Conservation (phyloP, 225 moss, liverwort and hornwort genomes). For the Ulota crispa region DNA sequence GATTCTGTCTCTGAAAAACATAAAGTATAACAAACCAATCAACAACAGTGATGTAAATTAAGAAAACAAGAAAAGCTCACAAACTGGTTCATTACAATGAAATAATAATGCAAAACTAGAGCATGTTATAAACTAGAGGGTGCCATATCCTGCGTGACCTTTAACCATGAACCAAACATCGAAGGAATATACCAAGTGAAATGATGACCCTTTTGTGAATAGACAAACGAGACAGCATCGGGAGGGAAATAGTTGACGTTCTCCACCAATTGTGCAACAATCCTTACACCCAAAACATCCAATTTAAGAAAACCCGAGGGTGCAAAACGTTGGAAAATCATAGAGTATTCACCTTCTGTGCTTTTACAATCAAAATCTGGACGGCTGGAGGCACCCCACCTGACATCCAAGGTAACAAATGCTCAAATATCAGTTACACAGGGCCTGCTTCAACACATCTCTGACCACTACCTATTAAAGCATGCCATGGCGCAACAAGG, state of each 20-base stretch:
- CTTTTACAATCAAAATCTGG: conserved; percentile 94
- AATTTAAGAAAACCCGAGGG: neutral
- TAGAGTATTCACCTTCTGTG: conserved; percentile 56
- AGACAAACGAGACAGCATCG: neutral
- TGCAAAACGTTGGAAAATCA: neutral
- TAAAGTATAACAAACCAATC: neutral
- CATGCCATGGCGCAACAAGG: neutral
- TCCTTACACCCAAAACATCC: neutral
- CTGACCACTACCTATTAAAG: neutral
- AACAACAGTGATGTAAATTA: neutral
- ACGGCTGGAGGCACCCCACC: conserved; percentile 92
- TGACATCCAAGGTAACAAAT: conserved; percentile 15
- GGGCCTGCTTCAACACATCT: neutral
- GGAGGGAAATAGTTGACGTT: neutral
- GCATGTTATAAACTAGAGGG: neutral
- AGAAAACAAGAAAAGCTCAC: neutral
- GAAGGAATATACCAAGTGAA: neutral
- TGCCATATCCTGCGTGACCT: neutral
- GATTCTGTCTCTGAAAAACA: conserved; percentile 75
- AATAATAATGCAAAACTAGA: neutral
- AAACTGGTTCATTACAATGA: neutral
- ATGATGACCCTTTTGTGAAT: neutral
- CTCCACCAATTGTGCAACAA: conserved; percentile 1
- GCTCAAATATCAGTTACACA: neutral
- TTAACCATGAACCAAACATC: neutral